phyloP scores from a whole-genome alignment of 73 alveolate genomes.

The Paramecium primaurelia region DNA sequence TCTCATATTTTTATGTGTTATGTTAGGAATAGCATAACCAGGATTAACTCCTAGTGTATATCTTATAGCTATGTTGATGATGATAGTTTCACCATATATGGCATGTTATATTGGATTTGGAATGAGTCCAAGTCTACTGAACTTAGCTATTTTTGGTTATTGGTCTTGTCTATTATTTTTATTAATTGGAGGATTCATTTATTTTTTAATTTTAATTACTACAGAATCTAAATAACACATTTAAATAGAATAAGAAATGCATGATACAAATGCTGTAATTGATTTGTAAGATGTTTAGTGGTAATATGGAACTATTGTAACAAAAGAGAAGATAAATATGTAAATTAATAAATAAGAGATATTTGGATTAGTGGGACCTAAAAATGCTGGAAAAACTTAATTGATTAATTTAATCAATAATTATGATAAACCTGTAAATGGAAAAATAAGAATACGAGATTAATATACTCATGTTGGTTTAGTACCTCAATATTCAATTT shows the following conservation, averaged over 20 bases:
- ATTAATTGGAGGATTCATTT: background rate
- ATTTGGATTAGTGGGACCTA: background rate
- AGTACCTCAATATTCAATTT: background rate
- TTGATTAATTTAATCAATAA: background rate
- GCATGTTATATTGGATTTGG: background rate
- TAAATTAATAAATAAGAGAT: background rate
- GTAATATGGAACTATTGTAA: background rate
- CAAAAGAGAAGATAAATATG: background rate
- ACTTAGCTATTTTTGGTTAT: background rate
- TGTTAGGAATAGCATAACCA: background rate
- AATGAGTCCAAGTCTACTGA: background rate
- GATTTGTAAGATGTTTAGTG: slow-evolving; percentile 58
- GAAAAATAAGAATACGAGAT: background rate
- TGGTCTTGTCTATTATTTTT: background rate
- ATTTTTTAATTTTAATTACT: background rate
- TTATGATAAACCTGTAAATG: background rate
- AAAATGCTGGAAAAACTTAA: background rate
- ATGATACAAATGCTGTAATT: background rate
- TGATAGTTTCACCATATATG: background rate
- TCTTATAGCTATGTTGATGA: background rate
- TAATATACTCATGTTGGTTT: background rate
- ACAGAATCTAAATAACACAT: background rate
- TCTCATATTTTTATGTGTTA: background rate
- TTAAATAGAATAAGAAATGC: background rate
- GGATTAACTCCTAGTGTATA: background rate